Evolutionary conservation across 257 asterid species (phyloP).

Genomic region (Anisodus tanguticus): DNA sequence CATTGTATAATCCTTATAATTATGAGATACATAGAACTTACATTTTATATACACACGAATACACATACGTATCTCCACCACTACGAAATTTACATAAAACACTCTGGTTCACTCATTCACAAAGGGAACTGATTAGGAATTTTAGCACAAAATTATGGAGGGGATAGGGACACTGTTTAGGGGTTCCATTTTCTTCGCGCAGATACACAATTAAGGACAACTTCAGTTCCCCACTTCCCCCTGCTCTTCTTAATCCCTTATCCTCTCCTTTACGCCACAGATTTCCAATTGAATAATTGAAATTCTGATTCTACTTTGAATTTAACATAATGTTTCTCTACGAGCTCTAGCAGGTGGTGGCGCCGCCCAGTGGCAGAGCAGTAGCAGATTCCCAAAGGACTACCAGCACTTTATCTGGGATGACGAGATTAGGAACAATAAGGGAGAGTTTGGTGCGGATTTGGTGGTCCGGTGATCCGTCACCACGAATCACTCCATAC

Average conservation of each 20-base stretch:
- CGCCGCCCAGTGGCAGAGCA: conserved; percentile 58
- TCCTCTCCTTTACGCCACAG: conserved; percentile 31
- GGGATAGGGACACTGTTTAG: too few relatives aligned
- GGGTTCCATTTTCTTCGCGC: too few relatives aligned
- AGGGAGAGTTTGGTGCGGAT: conserved; percentile 51
- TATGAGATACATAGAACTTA: too few relatives aligned
- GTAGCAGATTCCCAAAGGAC: conserved; percentile 32
- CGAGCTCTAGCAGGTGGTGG: conserved; percentile 46
- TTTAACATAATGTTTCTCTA: conserved; percentile 35
- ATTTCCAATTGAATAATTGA: background rate
- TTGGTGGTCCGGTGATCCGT: conserved; percentile 77
- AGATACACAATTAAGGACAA: too few relatives aligned
- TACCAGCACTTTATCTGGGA: conserved; percentile 48
- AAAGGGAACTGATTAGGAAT: too few relatives aligned
- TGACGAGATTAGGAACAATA: conserved; percentile 37
- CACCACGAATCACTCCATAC: too few relatives aligned
- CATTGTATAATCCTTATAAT: too few relatives aligned
- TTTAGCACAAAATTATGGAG: too few relatives aligned
- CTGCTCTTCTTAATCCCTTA: conserved; percentile 33
- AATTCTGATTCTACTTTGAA: background rate
- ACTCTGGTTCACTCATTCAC: too few relatives aligned
- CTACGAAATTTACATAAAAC: too few relatives aligned
- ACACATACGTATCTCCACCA: too few relatives aligned
- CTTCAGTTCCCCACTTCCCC: conserved; percentile 19
- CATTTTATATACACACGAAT: too few relatives aligned